These are phyloP conservation scores for Piloderma croceum DNA, from an alignment of 768 basidiomycete genomes.

Conservation along the genomic window DNA sequence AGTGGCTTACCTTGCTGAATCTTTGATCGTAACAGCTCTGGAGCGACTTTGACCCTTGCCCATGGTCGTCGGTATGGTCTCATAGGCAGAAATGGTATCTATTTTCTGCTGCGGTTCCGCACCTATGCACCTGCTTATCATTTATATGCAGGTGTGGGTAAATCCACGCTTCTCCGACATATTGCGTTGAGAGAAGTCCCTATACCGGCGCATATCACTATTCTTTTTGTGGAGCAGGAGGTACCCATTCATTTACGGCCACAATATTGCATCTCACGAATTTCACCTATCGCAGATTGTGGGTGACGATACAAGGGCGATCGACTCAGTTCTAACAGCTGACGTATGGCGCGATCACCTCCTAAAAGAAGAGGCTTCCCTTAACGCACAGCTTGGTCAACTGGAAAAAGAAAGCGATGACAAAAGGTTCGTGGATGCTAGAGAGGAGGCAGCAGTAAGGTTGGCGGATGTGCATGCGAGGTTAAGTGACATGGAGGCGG, in stretches of 20 bases:
- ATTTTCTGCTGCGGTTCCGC: neutral
- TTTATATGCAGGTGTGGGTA: conserved; percentile 68
- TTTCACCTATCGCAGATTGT: conserved; percentile 51
- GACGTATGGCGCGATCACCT: conserved; percentile 97
- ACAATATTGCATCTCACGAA: neutral
- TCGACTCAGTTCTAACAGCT: conserved; percentile 97
- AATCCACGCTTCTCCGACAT: conserved; percentile 91
- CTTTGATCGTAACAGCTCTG: conserved; percentile 44
- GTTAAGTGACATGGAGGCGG: conserved; percentile 97
- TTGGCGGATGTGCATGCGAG: conserved; percentile 86
- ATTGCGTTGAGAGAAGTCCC: conserved; percentile 94
- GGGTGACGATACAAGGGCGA: conserved; percentile 88
- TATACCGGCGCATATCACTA: conserved; percentile 91
- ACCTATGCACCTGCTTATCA: conserved; percentile 1
- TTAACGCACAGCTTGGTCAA: conserved; percentile 68
- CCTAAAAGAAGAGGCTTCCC: conserved; percentile 71
- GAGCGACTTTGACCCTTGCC: conserved; percentile 81
- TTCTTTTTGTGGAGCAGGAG: conserved; percentile 98
- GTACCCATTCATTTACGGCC: too few species aligned
- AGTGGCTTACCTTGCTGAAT: conserved; percentile 5
- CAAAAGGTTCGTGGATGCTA: conserved; percentile 74
- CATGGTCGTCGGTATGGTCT: conserved; percentile 88
- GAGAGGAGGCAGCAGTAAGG: conserved; percentile 77
- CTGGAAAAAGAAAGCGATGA: conserved; percentile 75
- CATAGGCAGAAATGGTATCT: conserved; percentile 78